Evolutionary conservation across 176 grass and related monocot species (phyloP).

Genomic region (Cocos nucifera): DNA sequence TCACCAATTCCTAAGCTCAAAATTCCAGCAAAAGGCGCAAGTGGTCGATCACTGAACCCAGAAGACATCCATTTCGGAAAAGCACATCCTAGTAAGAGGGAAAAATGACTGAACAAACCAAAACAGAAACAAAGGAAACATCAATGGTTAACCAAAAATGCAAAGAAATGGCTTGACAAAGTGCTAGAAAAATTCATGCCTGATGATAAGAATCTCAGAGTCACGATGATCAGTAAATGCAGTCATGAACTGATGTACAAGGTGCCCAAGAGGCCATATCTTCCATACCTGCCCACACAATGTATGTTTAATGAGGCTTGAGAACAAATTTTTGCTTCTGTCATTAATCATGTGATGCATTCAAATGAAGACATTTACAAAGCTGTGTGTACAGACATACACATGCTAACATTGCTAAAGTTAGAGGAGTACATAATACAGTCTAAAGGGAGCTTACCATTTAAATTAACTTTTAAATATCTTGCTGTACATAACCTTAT

Average conservation of each 20-base stretch:
- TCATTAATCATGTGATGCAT: too few relatives aligned
- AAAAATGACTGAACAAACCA: constrained; percentile 59
- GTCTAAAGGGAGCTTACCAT: too few relatives aligned
- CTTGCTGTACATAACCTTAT: too few relatives aligned
- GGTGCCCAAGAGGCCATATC: constrained; percentile 67
- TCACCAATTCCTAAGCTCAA: constrained; percentile 97
- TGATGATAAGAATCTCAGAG: constrained; percentile 93
- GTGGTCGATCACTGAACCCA: constrained; percentile 74
- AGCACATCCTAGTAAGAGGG: constrained; percentile 83
- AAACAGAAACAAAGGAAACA: constrained; percentile 9
- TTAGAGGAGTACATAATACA: too few relatives aligned
- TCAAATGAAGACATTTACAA: too few relatives aligned
- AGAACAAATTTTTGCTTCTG: too few relatives aligned
- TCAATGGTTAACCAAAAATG: constrained; percentile 3
- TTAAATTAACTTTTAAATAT: too few relatives aligned
- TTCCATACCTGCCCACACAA: constrained; percentile 53
- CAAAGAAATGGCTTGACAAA: not conserved
- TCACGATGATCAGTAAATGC: constrained; percentile 98
- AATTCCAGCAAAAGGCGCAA: constrained; percentile 91
- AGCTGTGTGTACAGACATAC: too few relatives aligned
- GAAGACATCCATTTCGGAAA: constrained; percentile 96
- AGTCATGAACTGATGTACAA: constrained; percentile 94
- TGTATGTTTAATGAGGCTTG: constrained; percentile 12
- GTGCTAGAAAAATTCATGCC: constrained; percentile 19
- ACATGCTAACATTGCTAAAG: too few relatives aligned